These are phyloP conservation scores for Jatropha podagrica DNA, from an alignment of 441 rosid genomes.

Conservation along the genomic window DNA sequence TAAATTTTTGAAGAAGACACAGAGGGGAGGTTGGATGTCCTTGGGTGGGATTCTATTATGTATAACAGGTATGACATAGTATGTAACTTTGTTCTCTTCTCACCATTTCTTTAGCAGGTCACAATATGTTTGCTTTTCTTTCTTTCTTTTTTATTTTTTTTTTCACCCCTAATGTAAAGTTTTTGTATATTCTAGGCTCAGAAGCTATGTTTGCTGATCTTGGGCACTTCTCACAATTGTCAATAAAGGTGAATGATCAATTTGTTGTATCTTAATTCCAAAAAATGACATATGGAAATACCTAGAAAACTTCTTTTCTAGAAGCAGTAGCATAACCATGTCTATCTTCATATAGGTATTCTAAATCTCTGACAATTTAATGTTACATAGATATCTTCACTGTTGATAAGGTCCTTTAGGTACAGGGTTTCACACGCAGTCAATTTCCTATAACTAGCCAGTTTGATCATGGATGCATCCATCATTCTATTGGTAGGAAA, in stretches of 20 bases:
- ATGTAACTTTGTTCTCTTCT: background rate
- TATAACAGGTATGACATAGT: constrained; percentile 55
- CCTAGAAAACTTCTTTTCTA: background rate
- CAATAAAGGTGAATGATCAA: constrained; percentile 36
- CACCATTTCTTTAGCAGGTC: background rate
- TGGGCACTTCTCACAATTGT: no score
- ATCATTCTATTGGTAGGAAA: no score
- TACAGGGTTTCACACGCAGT: no score
- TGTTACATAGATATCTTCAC: no score
- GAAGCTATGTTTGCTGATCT: no score
- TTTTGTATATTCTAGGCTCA: constrained; percentile 42
- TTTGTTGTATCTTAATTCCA: no score
- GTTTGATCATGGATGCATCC: no score
- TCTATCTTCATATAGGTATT: background rate
- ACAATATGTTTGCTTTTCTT: no score
- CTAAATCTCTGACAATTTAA: background rate
- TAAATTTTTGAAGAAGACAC: constrained; percentile 78
- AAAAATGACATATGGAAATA: background rate
- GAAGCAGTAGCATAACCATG: background rate
- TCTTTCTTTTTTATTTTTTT: no score
- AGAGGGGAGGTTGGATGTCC: constrained; percentile 88
- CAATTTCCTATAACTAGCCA: no score
- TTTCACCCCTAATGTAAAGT: background rate
- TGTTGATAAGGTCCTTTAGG: no score
- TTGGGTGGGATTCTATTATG: constrained; percentile 85